phyloP scores from a whole-genome alignment of 2,329 filamentous ascomycete genomes.

The Teratosphaeria zuluensis region DNA sequence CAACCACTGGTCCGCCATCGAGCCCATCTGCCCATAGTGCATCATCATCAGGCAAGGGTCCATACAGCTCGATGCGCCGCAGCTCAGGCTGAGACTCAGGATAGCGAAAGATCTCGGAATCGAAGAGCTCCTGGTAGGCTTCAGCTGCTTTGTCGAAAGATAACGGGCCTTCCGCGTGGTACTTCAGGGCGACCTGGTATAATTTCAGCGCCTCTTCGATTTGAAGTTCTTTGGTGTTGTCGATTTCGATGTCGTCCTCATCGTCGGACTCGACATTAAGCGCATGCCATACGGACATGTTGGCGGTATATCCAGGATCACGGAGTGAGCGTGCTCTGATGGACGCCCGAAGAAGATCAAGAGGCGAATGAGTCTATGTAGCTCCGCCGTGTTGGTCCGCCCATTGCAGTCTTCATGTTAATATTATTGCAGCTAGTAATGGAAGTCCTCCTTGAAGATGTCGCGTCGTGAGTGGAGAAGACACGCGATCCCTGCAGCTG shows the following conservation, averaged over 20 bases:
- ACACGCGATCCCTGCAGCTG: background rate
- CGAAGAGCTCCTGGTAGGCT: constrained; percentile 77
- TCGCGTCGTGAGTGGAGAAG: background rate
- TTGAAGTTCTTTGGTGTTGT: constrained; percentile 92
- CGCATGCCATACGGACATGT: constrained; percentile 61
- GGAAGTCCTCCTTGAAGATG: background rate
- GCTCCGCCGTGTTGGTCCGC: too few relatives aligned
- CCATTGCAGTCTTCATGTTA: too few relatives aligned
- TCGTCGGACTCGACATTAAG: constrained; percentile 93
- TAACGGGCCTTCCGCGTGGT: constrained; percentile 74
- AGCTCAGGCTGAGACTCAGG: constrained; percentile 81
- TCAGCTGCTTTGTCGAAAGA: constrained; percentile 66
- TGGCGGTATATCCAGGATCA: constrained; percentile 4
- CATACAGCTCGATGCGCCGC: constrained; percentile 54
- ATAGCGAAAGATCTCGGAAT: constrained; percentile 89
- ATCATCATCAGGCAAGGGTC: constrained; percentile 34
- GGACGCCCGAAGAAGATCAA: background rate
- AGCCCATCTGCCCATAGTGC: constrained; percentile 15
- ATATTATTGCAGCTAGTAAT: too few relatives aligned
- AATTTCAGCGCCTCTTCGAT: constrained; percentile 94
- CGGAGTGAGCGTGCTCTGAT: background rate
- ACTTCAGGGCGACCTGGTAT: constrained; percentile 82
- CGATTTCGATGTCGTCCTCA: constrained; percentile 79
- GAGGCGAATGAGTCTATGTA: background rate
- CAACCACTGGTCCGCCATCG: constrained; percentile 29